Conservation (phyloP, 2,329 filamentous ascomycete genomes). For the Ceratocystiopsis brevicomis region DNA sequence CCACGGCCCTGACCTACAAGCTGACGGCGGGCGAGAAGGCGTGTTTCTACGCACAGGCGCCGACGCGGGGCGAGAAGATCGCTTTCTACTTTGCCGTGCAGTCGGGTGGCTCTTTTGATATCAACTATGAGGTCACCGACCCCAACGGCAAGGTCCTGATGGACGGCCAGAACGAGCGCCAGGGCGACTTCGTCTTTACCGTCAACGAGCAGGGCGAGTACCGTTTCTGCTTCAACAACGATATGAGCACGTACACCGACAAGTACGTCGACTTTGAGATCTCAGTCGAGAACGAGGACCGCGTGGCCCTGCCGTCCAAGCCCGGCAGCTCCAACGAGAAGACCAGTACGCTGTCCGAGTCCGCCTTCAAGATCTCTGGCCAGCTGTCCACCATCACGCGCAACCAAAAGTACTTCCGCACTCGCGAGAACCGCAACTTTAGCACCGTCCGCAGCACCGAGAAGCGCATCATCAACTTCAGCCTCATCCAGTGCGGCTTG, state of each 20-base stretch:
- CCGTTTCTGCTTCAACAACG: conserved; percentile 94
- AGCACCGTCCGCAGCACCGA: conserved; percentile 95
- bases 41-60: conserved; percentile 76
- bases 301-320: conserved; percentile 68
- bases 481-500: conserved; percentile 75
- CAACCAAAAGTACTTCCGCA: conserved; percentile 99
- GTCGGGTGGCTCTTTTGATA: conserved; percentile 93
- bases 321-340: conserved; percentile 79
- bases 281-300: conserved; percentile 81
- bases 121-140: conserved; percentile 77
- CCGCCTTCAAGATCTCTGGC: conserved; percentile 82
- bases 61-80: conserved; percentile 67
- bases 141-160: conserved; percentile 67
- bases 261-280: conserved; percentile 98
- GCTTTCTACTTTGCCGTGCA: conserved; percentile 99
- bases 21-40: conserved; percentile 79
- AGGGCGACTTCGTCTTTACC: conserved; percentile 96
- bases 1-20: conserved; percentile 89
- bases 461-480: conserved; percentile 91
- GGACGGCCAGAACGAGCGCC: conserved; percentile 74
- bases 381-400: conserved; percentile 86
- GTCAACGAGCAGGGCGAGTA: conserved; percentile 78
- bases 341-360: conserved; percentile 75
- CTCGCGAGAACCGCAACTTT: conserved; percentile 96
- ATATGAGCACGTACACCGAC: conserved; percentile 94